A percentile compares a stretch with the other conserved stretches of the same genome.
phyloP scores from a whole-genome alignment of 257 asterid species.

The Scutellaria galericulata region DNA sequence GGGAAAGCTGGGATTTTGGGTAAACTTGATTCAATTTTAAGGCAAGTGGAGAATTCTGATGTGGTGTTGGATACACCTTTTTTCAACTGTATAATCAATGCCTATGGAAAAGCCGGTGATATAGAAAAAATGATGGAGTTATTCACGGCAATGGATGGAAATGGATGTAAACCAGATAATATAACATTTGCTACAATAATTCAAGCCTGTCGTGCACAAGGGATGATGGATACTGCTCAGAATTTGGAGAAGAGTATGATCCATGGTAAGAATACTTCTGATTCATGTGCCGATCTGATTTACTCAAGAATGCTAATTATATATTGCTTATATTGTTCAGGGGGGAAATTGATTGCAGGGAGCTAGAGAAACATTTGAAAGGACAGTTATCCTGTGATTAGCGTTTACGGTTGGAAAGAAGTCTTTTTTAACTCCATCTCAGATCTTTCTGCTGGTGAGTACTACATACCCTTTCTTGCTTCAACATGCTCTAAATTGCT shows the following conservation, averaged over 20 bases:
- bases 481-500: not conserved
- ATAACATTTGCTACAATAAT: conserved; percentile 74
- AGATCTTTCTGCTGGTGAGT: conserved; percentile 34
- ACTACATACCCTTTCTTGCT: not conserved
- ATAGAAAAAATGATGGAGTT: conserved; percentile 69
- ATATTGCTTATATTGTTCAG: conserved; percentile 31
- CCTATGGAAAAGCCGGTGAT: conserved; percentile 80
- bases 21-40: conserved; percentile 67
- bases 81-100: conserved; percentile 76
- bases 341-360: conserved; percentile 32
- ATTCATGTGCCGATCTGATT: conserved; percentile 15
- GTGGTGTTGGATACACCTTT: conserved; percentile 77
- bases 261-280: conserved; percentile 33
- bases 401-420: conserved; percentile 2
- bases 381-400: conserved; percentile 19
- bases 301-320: conserved; percentile 20
- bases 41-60: conserved; percentile 82
- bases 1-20: conserved; percentile 64
- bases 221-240: conserved; percentile 69
- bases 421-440: conserved; percentile 7
- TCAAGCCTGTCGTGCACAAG: conserved; percentile 63
- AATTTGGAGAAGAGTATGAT: conserved; percentile 58
- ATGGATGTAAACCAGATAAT: conserved; percentile 72
- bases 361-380: conserved; percentile 25
- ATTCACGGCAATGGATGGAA: conserved; percentile 64